Percentiles rank a stretch among this genome's conserved stretches.
Conservation (phyloP, 768 basidiomycete species). For the Zangia roseola region DNA sequence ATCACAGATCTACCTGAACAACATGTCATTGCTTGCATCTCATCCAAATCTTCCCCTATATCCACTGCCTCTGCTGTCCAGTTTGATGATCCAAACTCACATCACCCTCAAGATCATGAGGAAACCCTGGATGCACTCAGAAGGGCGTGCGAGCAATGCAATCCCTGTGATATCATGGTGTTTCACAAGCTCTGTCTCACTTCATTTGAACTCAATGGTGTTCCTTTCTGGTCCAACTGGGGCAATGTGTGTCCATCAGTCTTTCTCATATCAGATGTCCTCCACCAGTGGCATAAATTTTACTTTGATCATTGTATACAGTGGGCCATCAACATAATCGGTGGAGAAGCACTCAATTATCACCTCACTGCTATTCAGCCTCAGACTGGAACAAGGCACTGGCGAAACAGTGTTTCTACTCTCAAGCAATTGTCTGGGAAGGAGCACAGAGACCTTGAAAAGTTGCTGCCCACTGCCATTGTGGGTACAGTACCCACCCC, state of each 20-base stretch:
- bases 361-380: slow-evolving; percentile 26
- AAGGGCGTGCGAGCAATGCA: neutral
- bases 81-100: slow-evolving; percentile 11
- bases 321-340: slow-evolving; percentile 13
- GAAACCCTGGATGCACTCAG: slow-evolving; percentile 2
- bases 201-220: neutral
- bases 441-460: slow-evolving; percentile 10
- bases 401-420: slow-evolving; percentile 3
- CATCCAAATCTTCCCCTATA: slow-evolving; percentile 10
- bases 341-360: slow-evolving; percentile 23
- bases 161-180: neutral
- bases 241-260: slow-evolving; percentile 13
- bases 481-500: slow-evolving; percentile 17
- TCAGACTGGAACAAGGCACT: neutral
- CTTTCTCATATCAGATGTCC: slow-evolving; percentile 26
- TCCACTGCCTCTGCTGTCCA: slow-evolving; percentile 9
- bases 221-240: slow-evolving; percentile 38
- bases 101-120: neutral
- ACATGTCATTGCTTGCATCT: slow-evolving; percentile 12
- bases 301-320: slow-evolving; percentile 22
- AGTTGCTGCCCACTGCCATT: neutral
- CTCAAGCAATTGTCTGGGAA: slow-evolving; percentile 6
- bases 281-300: slow-evolving; percentile 31
- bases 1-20: slow-evolving; percentile 20
- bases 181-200: neutral